These are phyloP conservation scores for Gossypium turneri DNA, from an alignment of 345 rosid species.

Conservation along the genomic window DNA sequence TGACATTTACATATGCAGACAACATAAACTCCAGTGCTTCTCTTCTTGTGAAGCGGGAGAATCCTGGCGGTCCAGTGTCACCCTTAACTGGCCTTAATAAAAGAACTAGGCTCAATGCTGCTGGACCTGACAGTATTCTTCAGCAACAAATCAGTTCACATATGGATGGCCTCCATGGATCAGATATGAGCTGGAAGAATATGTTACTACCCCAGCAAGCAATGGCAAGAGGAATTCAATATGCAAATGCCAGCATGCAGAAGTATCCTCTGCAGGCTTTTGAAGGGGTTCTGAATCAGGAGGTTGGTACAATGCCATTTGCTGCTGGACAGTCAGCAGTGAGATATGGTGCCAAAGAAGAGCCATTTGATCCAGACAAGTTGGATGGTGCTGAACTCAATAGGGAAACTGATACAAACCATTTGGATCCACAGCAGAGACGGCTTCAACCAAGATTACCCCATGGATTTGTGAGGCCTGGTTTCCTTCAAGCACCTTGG, in stretches of 20 bases:
- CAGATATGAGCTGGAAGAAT: conserved; percentile 67
- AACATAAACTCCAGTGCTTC: conserved; percentile 46
- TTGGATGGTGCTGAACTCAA: conserved; percentile 44
- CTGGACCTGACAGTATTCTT: conserved; percentile 59
- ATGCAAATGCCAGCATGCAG: conserved; percentile 48
- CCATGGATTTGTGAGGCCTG: conserved; percentile 50
- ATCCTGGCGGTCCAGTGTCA: conserved; percentile 59
- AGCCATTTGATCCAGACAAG: conserved; percentile 66
- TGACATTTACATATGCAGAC: conserved; percentile 54
- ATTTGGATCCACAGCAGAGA: conserved; percentile 49
- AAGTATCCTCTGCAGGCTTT: conserved; percentile 66
- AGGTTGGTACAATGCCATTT: conserved; percentile 48
- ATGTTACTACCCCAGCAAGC: conserved; percentile 48
- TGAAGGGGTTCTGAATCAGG: conserved; percentile 70
- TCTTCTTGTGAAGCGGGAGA: conserved; percentile 66
- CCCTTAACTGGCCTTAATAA: conserved; percentile 60
- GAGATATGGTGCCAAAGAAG: conserved; percentile 69
- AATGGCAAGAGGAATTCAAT: conserved; percentile 58
- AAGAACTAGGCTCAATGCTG: conserved; percentile 48
- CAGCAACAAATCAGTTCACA: conserved; percentile 60
- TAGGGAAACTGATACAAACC: conserved; percentile 55
- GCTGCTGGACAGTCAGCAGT: conserved; percentile 52
- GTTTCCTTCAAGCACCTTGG: conserved; percentile 62
- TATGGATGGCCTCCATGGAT: conserved; percentile 55
- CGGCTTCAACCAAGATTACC: conserved; percentile 58